Evolutionary conservation across 495 filamentous ascomycete species (phyloP).

Genomic region (Penicillium samsonianum): DNA sequence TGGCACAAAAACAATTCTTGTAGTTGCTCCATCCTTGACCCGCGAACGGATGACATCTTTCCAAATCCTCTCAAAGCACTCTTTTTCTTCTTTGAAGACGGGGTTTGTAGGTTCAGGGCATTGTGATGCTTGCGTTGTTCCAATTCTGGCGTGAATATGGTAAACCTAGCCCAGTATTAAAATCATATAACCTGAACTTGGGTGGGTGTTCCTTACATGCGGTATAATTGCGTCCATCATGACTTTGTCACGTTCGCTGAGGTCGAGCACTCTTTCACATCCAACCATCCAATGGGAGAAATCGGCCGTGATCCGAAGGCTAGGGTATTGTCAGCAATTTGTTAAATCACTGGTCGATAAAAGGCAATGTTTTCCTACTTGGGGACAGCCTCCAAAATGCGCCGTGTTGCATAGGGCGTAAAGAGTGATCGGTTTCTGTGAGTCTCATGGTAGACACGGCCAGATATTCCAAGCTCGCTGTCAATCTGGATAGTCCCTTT

Average conservation of each 20-base stretch:
- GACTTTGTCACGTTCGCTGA: conserved; percentile 26
- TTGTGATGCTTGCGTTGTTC: conserved; percentile 35
- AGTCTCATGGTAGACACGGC: conserved; percentile 31
- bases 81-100: conserved; percentile 26
- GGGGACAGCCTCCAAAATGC: conserved; percentile 26
- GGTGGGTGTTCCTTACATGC: conserved; percentile 17
- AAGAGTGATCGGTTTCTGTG: conserved; percentile 34
- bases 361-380: conserved; percentile 15
- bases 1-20: conserved; percentile 28
- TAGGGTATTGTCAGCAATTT: not conserved
- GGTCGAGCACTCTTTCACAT: conserved; percentile 27
- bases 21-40: conserved; percentile 13
- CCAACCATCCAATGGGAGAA: conserved; percentile 35
- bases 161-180: conserved; percentile 19
- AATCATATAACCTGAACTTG: not conserved
- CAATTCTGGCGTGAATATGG: conserved; percentile 35
- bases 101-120: conserved; percentile 31
- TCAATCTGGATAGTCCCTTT: conserved; percentile 24
- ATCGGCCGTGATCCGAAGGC: conserved; percentile 29
- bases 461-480: conserved; percentile 26
- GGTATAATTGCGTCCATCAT: conserved; percentile 28
- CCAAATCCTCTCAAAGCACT: conserved; percentile 32
- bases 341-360: not conserved
- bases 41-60: conserved; percentile 18
- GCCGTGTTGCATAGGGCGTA: conserved; percentile 23